Percentiles rank a stretch among this genome's conserved stretches.
Conservation (phyloP, 192 early-diverging fungal genomes). For the Chytriomyces sp. region DNA sequence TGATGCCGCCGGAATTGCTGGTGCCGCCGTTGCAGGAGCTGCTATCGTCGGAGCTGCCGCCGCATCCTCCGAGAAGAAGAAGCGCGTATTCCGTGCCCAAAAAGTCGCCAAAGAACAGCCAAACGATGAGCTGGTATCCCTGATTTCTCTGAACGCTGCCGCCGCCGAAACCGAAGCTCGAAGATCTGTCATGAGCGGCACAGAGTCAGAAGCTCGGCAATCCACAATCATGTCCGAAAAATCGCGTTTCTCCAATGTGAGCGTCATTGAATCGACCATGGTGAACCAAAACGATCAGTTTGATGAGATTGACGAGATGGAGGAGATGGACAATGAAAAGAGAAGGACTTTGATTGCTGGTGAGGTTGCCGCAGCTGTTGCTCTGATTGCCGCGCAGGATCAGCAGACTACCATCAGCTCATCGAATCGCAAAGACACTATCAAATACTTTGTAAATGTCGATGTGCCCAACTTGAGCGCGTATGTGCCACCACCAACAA, state of each 20-base stretch:
- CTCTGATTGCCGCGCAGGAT: conserved; percentile 26
- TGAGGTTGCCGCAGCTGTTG: conserved; percentile 39
- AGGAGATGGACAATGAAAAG: conserved; percentile 45
- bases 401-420: not conserved
- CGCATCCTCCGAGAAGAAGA: conserved; percentile 8
- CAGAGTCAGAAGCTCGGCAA: not conserved
- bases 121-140: not conserved
- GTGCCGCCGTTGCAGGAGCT: conserved; percentile 33
- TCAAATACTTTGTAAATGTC: conserved; percentile 42
- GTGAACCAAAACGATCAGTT: not conserved
- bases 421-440: not conserved
- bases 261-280: not conserved
- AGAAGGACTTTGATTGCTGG: conserved; percentile 36
- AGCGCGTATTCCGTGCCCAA: not conserved
- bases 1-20: not conserved
- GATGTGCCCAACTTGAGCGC: conserved; percentile 50
- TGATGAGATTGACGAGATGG: conserved; percentile 39
- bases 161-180: conserved; percentile 2
- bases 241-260: not conserved
- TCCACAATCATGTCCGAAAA: not conserved
- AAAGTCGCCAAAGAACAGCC: not conserved
- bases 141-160: not conserved
- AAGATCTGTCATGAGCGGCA: not conserved
- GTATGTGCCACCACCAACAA: conserved; percentile 55
- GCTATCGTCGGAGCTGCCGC: conserved; percentile 4